Conservation (phyloP, 768 basidiomycete genomes). For the Lyophyllum atratum region DNA sequence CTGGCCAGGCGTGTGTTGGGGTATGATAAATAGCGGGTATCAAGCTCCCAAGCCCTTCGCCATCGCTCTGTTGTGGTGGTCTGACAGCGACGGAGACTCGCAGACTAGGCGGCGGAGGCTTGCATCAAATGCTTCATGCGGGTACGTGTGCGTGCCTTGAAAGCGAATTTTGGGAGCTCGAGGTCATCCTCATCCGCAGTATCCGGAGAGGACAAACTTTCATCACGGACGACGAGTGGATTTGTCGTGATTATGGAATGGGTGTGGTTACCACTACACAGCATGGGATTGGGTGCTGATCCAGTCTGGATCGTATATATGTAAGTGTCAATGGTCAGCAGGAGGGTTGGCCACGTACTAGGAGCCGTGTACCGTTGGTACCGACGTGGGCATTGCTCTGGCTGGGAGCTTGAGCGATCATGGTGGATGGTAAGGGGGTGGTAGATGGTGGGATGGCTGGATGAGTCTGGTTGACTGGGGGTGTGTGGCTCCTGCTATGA, state of each 20-base stretch:
- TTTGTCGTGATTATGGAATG: not conserved
- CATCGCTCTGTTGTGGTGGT: too few species aligned
- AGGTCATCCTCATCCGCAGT: constrained; percentile 16
- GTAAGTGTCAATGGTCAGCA: not conserved
- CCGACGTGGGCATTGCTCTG: not conserved
- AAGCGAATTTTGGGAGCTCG: constrained; percentile 11
- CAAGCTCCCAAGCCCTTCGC: too few species aligned
- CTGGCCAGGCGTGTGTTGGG: too few species aligned
- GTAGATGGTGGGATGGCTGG: not conserved
- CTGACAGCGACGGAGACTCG: too few species aligned
- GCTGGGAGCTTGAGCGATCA: not conserved
- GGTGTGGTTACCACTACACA: not conserved
- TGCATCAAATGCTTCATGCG: not conserved
- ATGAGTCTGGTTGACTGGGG: not conserved
- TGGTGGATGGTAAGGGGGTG: not conserved
- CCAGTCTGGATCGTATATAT: not conserved
- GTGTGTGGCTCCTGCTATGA: not conserved
- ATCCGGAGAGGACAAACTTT: constrained; percentile 1
- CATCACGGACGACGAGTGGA: not conserved
- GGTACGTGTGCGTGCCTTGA: constrained; percentile 13
- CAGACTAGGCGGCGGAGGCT: not conserved
- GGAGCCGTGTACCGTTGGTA: not conserved
- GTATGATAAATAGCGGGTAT: too few species aligned
- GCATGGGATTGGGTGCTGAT: not conserved
- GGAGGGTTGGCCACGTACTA: not conserved